Conservation (phyloP, 2,329 filamentous ascomycete genomes). For the Fusarium annulatum region DNA sequence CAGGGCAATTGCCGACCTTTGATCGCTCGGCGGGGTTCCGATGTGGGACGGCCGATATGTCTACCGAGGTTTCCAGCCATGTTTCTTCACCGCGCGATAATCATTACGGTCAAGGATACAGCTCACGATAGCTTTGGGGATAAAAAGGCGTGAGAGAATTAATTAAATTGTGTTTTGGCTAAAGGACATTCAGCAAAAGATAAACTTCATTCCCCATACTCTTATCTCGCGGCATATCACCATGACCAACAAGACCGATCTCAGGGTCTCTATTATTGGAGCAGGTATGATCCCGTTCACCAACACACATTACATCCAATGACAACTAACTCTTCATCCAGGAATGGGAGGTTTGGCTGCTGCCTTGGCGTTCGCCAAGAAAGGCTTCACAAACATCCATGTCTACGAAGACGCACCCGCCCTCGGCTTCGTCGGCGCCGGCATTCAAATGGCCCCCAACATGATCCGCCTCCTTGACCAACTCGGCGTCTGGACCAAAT, state of each 20-base stretch:
- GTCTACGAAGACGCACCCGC: slow-evolving; percentile 26
- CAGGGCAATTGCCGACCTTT: not conserved
- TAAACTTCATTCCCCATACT: not conserved
- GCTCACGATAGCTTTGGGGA: fast-evolving
- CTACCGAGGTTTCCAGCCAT: not conserved
- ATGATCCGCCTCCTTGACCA: slow-evolving; percentile 19
- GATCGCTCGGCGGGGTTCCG: not conserved
- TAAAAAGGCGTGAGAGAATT: not conserved
- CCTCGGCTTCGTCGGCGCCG: slow-evolving; percentile 27
- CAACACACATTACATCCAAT: not conserved
- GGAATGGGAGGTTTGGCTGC: slow-evolving; percentile 29
- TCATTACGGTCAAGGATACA: fast-evolving
- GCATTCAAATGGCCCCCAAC: slow-evolving; percentile 32
- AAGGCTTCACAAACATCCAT: slow-evolving; percentile 26
- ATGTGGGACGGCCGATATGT: not conserved
- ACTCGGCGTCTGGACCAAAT: slow-evolving; percentile 20
- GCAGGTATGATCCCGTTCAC: not conserved
- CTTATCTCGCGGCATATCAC: not conserved
- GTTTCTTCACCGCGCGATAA: not conserved
- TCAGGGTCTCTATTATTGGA: slow-evolving; percentile 10
- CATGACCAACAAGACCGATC: not conserved
- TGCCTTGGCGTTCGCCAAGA: slow-evolving; percentile 23
- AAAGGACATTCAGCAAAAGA: fast-evolving
- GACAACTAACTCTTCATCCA: not conserved
- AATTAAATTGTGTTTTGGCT: not conserved